These are phyloP conservation scores for Fusarium floridanum DNA, from an alignment of 2,329 filamentous ascomycete genomes.

Conservation along the genomic window DNA sequence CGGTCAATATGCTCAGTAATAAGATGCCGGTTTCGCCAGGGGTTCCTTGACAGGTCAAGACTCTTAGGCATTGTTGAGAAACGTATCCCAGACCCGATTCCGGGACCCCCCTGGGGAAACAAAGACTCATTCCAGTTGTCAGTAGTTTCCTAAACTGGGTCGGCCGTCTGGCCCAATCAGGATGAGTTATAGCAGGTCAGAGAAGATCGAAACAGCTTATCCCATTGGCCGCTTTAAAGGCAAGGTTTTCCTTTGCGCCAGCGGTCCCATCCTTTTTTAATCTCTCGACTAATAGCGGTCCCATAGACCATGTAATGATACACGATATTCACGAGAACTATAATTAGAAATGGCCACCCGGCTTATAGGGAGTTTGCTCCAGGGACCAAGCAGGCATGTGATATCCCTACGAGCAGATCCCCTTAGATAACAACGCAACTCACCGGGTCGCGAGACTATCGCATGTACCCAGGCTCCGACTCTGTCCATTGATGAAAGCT, in stretches of 20 bases:
- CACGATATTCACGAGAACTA: not conserved
- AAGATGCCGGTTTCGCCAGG: no score
- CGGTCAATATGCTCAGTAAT: no score
- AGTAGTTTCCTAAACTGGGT: not conserved
- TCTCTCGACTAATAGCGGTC: not conserved
- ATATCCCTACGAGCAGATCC: not conserved
- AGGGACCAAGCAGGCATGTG: not conserved
- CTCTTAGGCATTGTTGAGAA: no score
- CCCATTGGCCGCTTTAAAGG: not conserved
- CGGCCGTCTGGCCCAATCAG: not conserved
- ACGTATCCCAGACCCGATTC: no score
- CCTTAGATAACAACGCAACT: not conserved
- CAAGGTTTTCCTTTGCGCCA: not conserved
- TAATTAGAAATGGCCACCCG: not conserved
- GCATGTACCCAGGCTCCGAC: not conserved
- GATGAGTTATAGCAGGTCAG: not conserved
- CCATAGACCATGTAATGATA: not conserved
- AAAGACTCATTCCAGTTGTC: not conserved
- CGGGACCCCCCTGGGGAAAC: no score
- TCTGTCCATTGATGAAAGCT: not conserved
- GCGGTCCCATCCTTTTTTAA: not conserved
- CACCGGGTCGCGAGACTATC: not conserved
- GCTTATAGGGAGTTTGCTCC: not conserved
- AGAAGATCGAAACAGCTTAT: not conserved
- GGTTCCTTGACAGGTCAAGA: no score